Base-by-base conservation (phyloP, 2,329 filamentous ascomycete species). In the Thielaviopsis punctulata region DNA sequence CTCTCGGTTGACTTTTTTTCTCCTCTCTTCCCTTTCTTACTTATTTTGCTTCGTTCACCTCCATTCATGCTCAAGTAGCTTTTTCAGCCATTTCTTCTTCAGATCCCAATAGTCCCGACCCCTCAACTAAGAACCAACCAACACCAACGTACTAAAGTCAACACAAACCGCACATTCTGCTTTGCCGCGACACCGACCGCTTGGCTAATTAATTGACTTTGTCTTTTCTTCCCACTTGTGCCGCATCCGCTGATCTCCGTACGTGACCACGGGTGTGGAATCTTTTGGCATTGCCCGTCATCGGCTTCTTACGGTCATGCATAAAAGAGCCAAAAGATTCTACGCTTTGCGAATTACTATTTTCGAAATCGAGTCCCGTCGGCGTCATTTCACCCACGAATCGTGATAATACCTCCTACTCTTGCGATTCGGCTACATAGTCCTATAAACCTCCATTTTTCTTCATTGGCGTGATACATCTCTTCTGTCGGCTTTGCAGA, bases 291-390 rank as follows among this genome's bases (percentile, higher is more conserved):
- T 48, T 4, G 21, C 30, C 21, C 30, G 12, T 48, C 46, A 19
- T n/a, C n/a, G 18, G 39, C 23, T 33, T 23, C 48, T 43, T 10
- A 39, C 41, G 48, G 48, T 49, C 33, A 49, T 49, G 48, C 48
- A 41, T 18, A 22, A 49, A 43, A 49, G 41, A 39, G 24, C 36
- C 23, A 49, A 49, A n/a, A 49, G 33, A 41, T 49, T 43, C 22
- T 23, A 43, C 33, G 48, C 48, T 23, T 19, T 49, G 48, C 48
- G 48, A 49, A 49, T 39, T 43, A 48, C 48, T 18, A 15, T 7
- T 25, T 27, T 27, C 19, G 30, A 49, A 43, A 39, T 39, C 48
- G 41, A 49, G 23, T 39, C 21, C n/a, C 48, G 8, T 23, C 25
- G 36, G 19, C 36, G 36, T 6, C 36, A 9, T 41, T 18, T 18